Evolutionary conservation across 306 rosid genomes (phyloP).

Genomic region (Cucumis hystrix): DNA sequence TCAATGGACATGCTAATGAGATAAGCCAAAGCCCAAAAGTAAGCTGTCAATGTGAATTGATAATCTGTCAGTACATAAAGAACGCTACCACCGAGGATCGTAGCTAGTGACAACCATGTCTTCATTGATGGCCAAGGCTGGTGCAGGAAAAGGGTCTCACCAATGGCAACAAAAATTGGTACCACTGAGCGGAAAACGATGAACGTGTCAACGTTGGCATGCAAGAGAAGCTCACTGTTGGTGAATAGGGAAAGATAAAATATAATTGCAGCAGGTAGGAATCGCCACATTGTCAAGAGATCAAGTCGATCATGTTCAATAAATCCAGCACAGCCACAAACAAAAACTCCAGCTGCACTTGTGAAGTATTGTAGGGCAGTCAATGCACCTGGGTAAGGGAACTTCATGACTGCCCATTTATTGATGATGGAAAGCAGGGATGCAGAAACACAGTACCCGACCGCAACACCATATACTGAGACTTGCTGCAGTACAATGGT

Average conservation of each 20-base stretch:
- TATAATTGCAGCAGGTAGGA: conserved; percentile 64
- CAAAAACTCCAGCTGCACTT: conserved; percentile 59
- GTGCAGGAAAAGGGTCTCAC: conserved; percentile 66
- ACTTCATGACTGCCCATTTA: conserved; percentile 90
- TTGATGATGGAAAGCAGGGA: conserved; percentile 78
- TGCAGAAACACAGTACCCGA: conserved; percentile 81
- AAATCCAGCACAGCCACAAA: conserved; percentile 42
- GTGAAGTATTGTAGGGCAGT: conserved; percentile 82
- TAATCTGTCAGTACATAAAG: conserved; percentile 65
- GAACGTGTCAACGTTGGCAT: conserved; percentile 85
- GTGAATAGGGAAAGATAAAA: conserved; percentile 80
- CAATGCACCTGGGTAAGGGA: conserved; percentile 83
- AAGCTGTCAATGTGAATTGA: conserved; percentile 68
- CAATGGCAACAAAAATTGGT: conserved; percentile 72
- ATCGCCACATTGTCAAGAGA: conserved; percentile 62
- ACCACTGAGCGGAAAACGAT: conserved; percentile 69
- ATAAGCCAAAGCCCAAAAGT: conserved; percentile 66
- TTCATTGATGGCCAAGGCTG: conserved; percentile 62
- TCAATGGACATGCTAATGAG: conserved; percentile 72
- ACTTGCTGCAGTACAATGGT: conserved; percentile 24
- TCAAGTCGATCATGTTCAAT: conserved; percentile 48
- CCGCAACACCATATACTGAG: conserved; percentile 67
- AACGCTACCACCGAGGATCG: conserved; percentile 65
- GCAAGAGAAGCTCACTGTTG: conserved; percentile 71
- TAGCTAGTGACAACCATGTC: conserved; percentile 61